Evolutionary conservation across 257 asterid species (phyloP), one percentile per base, ranked within the genome.

Genomic region (Lycium ferocissimum): DNA sequence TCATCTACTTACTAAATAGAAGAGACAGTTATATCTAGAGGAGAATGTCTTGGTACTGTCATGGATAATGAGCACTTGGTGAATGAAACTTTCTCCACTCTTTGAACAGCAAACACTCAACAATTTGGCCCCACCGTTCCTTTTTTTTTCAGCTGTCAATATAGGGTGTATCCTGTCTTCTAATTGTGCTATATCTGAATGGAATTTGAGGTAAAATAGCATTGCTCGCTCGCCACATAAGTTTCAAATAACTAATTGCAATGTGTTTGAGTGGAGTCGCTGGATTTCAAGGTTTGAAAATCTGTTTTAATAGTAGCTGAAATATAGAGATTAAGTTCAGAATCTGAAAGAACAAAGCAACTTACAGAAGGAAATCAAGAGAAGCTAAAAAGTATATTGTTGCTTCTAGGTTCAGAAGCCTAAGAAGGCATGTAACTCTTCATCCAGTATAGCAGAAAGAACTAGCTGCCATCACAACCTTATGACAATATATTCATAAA

Each of bases 321-420:
- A 76, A 51, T 76, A 26, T 51, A 37, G 47, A 51, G 62, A 22
- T 53, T 69, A 53, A 51, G 65, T 76, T 45, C 82, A 22, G 65
- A 53, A 76, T 76, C 82, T 1, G 33, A 53, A 76, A 33, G 9
- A 15, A 26, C 26, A 76, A 22, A 76, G 0, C 63, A 26, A 51
- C 0, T 76, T 76, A 33, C 61, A 22, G 20, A 76, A 26, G 26
- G 63, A 76, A 76, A 54, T 51, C 45, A 54, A 51, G 82, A 76
- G 63, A 76, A 76, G 22, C 47, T 51, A 7, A 22, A 49, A 51
- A 14, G 26, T 76, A 14, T 51, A 53, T 51, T 14, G 14, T 76
- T 14, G 82, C 62, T 26, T 76, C 82, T 76, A 26, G 82, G 47
- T 76, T 76, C 65, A 26, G 82, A 76, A 14, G 82, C 47, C 45